A percentile compares a stretch with the other conserved stretches of the same genome.
phyloP scores from a whole-genome alignment of 2,329 filamentous ascomycete species.

The Fusarium graminum region DNA sequence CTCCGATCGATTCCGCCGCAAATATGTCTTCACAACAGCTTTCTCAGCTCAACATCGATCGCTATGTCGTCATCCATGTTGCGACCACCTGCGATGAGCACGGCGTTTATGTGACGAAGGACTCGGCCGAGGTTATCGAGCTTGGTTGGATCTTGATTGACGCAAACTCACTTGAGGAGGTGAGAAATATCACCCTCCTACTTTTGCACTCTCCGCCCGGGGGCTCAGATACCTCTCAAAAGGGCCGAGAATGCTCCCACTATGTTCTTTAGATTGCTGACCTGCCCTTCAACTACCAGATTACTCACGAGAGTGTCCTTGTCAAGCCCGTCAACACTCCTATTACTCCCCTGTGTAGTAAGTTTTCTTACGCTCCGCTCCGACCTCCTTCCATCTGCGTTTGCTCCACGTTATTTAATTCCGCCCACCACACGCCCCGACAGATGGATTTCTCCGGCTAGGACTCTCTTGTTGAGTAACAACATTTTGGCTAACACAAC shows the following conservation, averaged over 20 bases:
- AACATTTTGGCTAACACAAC: conserved; percentile 37
- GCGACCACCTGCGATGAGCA: conserved; percentile 99
- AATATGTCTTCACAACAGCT: conserved; percentile 58
- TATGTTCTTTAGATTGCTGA: conserved; percentile 27
- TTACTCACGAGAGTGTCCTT: conserved; percentile 94
- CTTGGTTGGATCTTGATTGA: conserved; percentile 97
- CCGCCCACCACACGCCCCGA: conserved; percentile 31
- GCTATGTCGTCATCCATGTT: conserved; percentile 98
- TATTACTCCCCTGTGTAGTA: conserved; percentile 98
- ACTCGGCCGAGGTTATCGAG: conserved; percentile 99
- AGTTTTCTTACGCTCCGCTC: conserved; percentile 61
- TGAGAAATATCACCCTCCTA: conserved; percentile 60
- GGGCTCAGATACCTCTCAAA: conserved; percentile 3
- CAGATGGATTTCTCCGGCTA: conserved; percentile 15
- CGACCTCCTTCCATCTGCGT: conserved; percentile 36
- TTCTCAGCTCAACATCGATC: conserved; percentile 82
- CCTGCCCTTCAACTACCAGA: conserved; percentile 63
- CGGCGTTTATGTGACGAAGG: conserved; percentile 98
- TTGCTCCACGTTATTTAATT: conserved; percentile 37
- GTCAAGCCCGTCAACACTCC: conserved; percentile 99
- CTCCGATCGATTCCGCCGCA: conserved; percentile 45
- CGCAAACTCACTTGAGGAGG: conserved; percentile 92
- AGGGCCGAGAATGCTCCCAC: not conserved
- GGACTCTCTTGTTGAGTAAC: conserved; percentile 8
- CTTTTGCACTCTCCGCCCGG: conserved; percentile 12